Evolutionary conservation across 208 protist species (phyloP).

Genomic region (Acanthamoeba castellanii): DNA sequence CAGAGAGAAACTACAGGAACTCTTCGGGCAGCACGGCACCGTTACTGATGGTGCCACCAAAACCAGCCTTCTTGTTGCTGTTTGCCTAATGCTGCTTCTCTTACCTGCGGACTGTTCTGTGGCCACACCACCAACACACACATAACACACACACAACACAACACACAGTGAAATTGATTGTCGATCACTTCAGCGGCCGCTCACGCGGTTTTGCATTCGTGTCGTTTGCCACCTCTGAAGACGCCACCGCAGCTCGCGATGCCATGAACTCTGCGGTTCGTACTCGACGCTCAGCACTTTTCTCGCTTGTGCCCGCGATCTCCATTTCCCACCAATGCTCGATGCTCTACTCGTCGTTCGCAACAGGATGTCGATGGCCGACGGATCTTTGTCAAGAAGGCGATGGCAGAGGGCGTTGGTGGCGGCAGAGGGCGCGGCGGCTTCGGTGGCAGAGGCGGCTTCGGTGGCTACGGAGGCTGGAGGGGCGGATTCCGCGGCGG

Average conservation of each 20-base stretch:
- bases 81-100: background rate
- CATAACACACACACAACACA: background rate
- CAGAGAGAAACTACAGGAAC: slow-evolving; percentile 10
- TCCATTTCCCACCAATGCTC: background rate
- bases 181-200: slow-evolving; percentile 2
- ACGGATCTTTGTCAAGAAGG: slow-evolving; percentile 45
- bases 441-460: background rate
- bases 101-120: too few relatives aligned
- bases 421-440: background rate
- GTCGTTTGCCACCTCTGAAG: background rate
- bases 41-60: background rate
- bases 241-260: slow-evolving; percentile 4
- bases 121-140: too few relatives aligned
- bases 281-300: too few relatives aligned
- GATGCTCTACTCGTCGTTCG: background rate
- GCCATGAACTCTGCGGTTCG: slow-evolving; percentile 28
- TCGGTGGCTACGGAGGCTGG: background rate
- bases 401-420: background rate
- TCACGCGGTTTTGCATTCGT: slow-evolving; percentile 9
- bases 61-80: background rate
- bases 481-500: background rate
- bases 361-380: slow-evolving; percentile 35
- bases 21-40: slow-evolving; percentile 5
- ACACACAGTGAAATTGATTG: slow-evolving; percentile 39
- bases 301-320: background rate